Evolutionary conservation across 768 basidiomycete genomes (phyloP).

Genomic region (Ephemerocybe angulata): DNA sequence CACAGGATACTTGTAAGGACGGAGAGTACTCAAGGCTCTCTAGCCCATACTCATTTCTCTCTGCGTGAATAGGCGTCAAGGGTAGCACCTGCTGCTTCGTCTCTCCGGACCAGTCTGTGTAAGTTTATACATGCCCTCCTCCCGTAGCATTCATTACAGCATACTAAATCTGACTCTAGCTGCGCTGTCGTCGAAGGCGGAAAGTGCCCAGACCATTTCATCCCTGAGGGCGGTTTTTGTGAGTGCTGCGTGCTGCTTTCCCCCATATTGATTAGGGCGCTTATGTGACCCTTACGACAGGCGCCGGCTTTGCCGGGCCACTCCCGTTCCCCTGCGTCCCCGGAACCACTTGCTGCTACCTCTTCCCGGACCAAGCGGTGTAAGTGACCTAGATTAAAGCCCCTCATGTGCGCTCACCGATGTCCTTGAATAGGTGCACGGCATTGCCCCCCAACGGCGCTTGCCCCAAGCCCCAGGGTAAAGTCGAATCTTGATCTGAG

Average conservation of each 20-base stretch:
- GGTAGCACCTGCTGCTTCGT: conserved; percentile 18
- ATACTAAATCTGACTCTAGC: not conserved
- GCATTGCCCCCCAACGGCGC: not conserved
- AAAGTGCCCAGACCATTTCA: conserved; percentile 14
- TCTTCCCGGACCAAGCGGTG: conserved; percentile 19
- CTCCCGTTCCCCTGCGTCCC: conserved; percentile 10
- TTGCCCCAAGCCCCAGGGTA: not conserved
- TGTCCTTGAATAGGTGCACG: too few relatives aligned
- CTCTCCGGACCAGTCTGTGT: conserved; percentile 15
- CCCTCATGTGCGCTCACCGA: too few relatives aligned
- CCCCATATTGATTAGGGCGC: too few relatives aligned
- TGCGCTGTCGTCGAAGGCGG: conserved; percentile 13
- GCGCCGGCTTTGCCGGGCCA: conserved; percentile 15
- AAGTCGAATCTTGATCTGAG: too few relatives aligned
- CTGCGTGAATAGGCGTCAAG: conserved; percentile 13
- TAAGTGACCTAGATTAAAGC: conserved; percentile 6
- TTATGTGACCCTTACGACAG: not conserved
- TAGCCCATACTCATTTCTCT: too few relatives aligned
- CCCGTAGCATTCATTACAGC: not conserved
- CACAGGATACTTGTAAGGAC: not conserved
- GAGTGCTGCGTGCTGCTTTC: not conserved
- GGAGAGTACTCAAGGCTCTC: too few relatives aligned
- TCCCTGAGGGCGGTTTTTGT: conserved; percentile 17
- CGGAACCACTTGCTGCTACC: conserved; percentile 21
- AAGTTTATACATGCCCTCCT: not conserved